phyloP scores from a whole-genome alignment of 2,329 filamentous ascomycete species.

The Fusarium equiseti region DNA sequence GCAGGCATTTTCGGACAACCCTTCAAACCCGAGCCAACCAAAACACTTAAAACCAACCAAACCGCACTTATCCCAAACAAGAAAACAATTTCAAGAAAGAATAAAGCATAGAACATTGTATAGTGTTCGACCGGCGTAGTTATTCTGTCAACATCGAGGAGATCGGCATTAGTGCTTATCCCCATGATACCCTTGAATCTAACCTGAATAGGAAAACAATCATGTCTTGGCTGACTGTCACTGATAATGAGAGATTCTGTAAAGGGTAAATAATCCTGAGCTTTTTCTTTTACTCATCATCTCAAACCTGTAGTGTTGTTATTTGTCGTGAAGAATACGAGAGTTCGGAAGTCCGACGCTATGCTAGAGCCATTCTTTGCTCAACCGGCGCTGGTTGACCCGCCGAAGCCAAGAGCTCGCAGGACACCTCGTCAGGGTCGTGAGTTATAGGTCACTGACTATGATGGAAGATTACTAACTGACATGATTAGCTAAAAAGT shows the following conservation, averaged over 20 bases:
- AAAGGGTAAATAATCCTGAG: conserved; percentile 27
- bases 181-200: neutral
- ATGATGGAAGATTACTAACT: neutral
- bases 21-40: neutral
- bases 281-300: neutral
- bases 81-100: neutral
- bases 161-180: conserved; percentile 6
- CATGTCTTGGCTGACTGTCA: conserved; percentile 22
- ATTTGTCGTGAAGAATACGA: neutral
- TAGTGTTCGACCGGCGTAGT: fast-evolving
- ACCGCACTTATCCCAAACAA: neutral
- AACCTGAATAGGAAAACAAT: conserved; percentile 47
- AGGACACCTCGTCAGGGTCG: conserved; percentile 18
- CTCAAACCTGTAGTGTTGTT: too few species aligned
- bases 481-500: conserved; percentile 41
- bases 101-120: neutral
- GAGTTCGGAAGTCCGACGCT: neutral
- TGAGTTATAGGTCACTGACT: conserved; percentile 2
- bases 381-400: neutral
- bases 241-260: conserved; percentile 15
- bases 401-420: conserved; percentile 11
- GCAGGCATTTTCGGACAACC: neutral
- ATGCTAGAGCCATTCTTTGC: conserved; percentile 34
- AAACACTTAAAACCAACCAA: neutral
- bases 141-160: neutral